These are phyloP conservation scores for Capillidium heterosporum DNA, from an alignment of 371 early-diverging fungal genomes.

Conservation along the genomic window DNA sequence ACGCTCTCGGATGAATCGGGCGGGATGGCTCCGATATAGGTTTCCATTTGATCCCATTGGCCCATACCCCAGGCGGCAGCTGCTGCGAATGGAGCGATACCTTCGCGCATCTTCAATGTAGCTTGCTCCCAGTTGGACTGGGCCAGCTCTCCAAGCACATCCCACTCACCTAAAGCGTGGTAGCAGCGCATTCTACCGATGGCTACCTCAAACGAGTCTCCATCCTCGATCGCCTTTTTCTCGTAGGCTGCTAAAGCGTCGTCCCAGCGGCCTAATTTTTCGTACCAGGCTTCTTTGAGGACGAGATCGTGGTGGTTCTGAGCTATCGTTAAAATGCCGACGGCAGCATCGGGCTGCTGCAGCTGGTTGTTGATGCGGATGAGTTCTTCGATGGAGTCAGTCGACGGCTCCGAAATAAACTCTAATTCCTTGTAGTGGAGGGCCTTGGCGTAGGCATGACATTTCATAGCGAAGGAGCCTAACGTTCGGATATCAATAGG, in stretches of 20 bases:
- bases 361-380: slow-evolving; percentile 89
- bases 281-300: slow-evolving; percentile 86
- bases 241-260: slow-evolving; percentile 85
- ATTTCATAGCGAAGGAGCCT: slow-evolving; percentile 77
- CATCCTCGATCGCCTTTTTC: slow-evolving; percentile 57
- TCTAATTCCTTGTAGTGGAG: slow-evolving; percentile 95
- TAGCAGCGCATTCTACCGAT: slow-evolving; percentile 85
- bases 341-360: slow-evolving; percentile 91
- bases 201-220: slow-evolving; percentile 48
- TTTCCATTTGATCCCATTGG: slow-evolving; percentile 82
- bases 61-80: slow-evolving; percentile 91
- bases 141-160: slow-evolving; percentile 56
- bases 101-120: slow-evolving; percentile 26
- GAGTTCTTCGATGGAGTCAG: slow-evolving; percentile 77
- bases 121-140: slow-evolving; percentile 66
- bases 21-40: slow-evolving; percentile 67
- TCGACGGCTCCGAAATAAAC: slow-evolving; percentile 67
- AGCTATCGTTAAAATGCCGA: slow-evolving; percentile 83
- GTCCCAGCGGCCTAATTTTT: slow-evolving; percentile 87
- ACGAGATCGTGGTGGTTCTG: slow-evolving; percentile 72
- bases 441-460: slow-evolving; percentile 91
- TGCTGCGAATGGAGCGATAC: slow-evolving; percentile 74
- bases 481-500: slow-evolving; percentile 85
- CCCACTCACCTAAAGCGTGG: slow-evolving; percentile 89
- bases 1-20: slow-evolving; percentile 46